Base-by-base conservation (phyloP, 768 basidiomycete species). In the Melanogaster broomeanus region DNA sequence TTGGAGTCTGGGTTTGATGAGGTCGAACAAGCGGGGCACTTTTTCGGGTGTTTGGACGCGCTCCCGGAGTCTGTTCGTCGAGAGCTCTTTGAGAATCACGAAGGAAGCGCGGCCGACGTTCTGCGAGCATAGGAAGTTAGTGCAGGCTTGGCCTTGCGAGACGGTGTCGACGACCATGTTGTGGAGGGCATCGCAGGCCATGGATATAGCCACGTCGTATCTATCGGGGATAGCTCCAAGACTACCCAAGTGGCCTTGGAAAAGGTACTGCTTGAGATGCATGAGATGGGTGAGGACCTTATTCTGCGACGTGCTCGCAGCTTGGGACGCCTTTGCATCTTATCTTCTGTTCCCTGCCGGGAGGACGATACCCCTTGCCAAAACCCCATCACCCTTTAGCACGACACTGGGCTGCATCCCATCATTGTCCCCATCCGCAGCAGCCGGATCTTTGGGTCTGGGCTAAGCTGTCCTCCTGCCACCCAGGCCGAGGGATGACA, bases 151-250 rank as follows among this genome's bases (percentile, higher is more conserved):
- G 24, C 90, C 97, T 68, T 94, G 90, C 18, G 88, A 79, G 46
- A 98, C 93, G 1, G 80, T 86, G 65, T 99, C 93, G 51, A 96
- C 92, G 25, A 98, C 88, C 74, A 98, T 83, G 64, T 95, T 83
- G 70, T 93, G 84, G 44, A 98, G 82, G 7, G 82, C 74, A 6
- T 81, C 78, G 52, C 91, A 93, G 3, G 96, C 95, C 0, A 95
- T 99, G 2, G 95, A 91, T 44, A 98, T 84, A 0, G 96, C 95
- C 21, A 98, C 80, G 60, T 99, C 96, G 68, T 96, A 98, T 67
- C 93, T 92, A 72, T 96, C 93, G 13, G 92, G 86, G 57, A 99
- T 98, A 2, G 92, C 90, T 9, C 97, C 97, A 3, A 98, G 83
- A 65, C 84, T 89, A 30, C 96, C 95, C 2, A 99, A 79, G 25